Conservation (phyloP, 371 early-diverging fungal species). For the Lichtheimia corymbifera region DNA sequence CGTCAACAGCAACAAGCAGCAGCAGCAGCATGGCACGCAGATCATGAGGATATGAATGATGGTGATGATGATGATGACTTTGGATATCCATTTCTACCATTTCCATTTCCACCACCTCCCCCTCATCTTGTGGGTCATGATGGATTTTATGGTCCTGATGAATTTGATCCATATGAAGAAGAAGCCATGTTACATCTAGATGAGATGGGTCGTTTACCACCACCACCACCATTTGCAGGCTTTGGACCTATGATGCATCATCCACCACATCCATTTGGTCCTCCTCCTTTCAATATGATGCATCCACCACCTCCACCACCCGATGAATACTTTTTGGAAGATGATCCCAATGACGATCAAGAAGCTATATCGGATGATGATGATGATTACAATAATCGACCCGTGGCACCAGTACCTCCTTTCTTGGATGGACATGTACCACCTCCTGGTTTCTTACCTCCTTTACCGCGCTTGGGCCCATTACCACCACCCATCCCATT, state of each 20-base stretch:
- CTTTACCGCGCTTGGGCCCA: constrained; percentile 1
- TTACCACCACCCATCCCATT: constrained; percentile 5
- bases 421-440: constrained; percentile 4
- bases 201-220: constrained; percentile 4
- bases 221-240: neutral
- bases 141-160: constrained; percentile 1
- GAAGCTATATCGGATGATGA: neutral
- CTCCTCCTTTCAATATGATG: neutral
- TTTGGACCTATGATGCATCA: constrained; percentile 1
- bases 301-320: constrained; percentile 1
- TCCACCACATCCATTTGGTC: neutral
- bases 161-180: constrained; percentile 4
- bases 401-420: neutral
- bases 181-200: neutral
- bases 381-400: neutral
- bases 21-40: neutral
- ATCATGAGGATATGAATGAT: neutral
- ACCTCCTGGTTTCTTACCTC: constrained; percentile 10
- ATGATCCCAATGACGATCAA: neutral
- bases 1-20: constrained; percentile 4
- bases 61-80: neutral
- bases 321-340: neutral
- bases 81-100: neutral
- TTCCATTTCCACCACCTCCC: neutral
- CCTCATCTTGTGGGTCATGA: neutral